Percentiles rank a stretch among this genome's conserved stretches.
phyloP scores from a whole-genome alignment of 202 grass and related monocot genomes.

The Brachypodium distachyon region DNA sequence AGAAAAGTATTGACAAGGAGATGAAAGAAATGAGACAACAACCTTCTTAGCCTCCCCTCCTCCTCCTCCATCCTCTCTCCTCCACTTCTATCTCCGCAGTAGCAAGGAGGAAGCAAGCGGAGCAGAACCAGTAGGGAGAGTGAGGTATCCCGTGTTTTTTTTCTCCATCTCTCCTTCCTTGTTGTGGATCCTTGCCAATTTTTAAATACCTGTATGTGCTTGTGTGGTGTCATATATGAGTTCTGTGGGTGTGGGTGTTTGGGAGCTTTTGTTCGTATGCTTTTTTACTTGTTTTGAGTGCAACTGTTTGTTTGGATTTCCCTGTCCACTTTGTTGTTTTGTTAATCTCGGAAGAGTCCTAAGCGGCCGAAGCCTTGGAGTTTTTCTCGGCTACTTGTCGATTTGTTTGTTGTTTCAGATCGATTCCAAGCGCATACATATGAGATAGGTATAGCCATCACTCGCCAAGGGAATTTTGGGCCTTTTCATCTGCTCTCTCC shows the following conservation, averaged over 20 bases:
- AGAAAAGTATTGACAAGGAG: constrained; percentile 77
- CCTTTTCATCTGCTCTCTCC: constrained; percentile 34
- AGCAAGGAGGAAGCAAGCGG: constrained; percentile 34
- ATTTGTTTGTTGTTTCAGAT: constrained; percentile 62
- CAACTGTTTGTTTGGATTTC: constrained; percentile 97
- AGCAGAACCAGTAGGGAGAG: constrained; percentile 24
- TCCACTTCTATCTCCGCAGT: constrained; percentile 16
- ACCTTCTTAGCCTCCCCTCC: constrained; percentile 37
- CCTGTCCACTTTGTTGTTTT: constrained; percentile 88
- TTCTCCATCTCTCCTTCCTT: not conserved
- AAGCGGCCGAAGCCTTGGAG: constrained; percentile 51
- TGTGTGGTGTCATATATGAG: constrained; percentile 39
- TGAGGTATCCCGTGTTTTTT: constrained; percentile 22
- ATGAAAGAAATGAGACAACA: constrained; percentile 80
- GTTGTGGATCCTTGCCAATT: constrained; percentile 27
- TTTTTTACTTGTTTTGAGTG: constrained; percentile 89
- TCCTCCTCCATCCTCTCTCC: constrained; percentile 18
- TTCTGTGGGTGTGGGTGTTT: constrained; percentile 48
- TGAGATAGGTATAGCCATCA: constrained; percentile 24
- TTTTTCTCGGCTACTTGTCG: constrained; percentile 59
- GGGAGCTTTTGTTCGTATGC: constrained; percentile 66
- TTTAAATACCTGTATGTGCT: constrained; percentile 32
- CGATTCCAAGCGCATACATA: constrained; percentile 35
- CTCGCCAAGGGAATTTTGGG: constrained; percentile 29
- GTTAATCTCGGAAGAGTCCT: constrained; percentile 62